These are phyloP conservation scores for Phytophthora multivora DNA, from an alignment of 352 stramenopile genomes.

Conservation along the genomic window DNA sequence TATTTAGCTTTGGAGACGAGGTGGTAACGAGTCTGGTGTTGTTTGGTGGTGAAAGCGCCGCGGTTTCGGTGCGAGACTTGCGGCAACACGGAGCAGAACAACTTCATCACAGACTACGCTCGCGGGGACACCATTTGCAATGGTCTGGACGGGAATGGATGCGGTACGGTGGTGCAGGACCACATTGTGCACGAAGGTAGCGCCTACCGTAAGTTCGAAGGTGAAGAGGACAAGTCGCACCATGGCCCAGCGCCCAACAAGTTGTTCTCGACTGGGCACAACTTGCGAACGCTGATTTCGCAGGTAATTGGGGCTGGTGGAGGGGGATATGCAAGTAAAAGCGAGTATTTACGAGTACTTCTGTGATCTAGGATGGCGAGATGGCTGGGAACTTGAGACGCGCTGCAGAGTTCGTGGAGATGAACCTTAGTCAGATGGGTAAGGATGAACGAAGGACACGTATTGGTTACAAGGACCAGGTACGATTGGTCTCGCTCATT, in stretches of 20 bases:
- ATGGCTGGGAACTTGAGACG: conserved; percentile 86
- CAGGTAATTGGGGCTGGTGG: conserved; percentile 49
- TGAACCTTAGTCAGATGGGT: conserved; percentile 97
- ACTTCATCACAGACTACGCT: conserved; percentile 90
- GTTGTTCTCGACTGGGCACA: conserved; percentile 95
- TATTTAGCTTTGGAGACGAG: too few species aligned
- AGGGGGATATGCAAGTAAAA: conserved; percentile 6
- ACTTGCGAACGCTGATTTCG: conserved; percentile 94
- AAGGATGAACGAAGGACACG: conserved; percentile 95
- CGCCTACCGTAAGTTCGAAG: conserved; percentile 97
- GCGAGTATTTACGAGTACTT: conserved; percentile 26
- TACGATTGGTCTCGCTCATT: conserved; percentile 47
- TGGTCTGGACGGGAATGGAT: conserved; percentile 86
- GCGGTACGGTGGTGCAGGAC: conserved; percentile 94
- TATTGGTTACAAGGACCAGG: conserved; percentile 97
- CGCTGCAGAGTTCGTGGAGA: conserved; percentile 93
- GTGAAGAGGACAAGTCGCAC: conserved; percentile 96
- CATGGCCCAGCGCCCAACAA: conserved; percentile 95
- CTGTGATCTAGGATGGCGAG: conserved; percentile 72
- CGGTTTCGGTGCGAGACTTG: conserved; percentile 87
- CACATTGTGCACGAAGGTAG: conserved; percentile 96
- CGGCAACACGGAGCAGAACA: conserved; percentile 90
- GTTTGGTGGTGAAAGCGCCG: conserved; percentile 43
- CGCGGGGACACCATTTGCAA: conserved; percentile 90
- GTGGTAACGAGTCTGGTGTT: conserved; percentile 10